Percentiles rank a stretch among this genome's conserved stretches.
Conservation (phyloP, 2,329 filamentous ascomycete genomes). For the Trichoderma harzianum region DNA sequence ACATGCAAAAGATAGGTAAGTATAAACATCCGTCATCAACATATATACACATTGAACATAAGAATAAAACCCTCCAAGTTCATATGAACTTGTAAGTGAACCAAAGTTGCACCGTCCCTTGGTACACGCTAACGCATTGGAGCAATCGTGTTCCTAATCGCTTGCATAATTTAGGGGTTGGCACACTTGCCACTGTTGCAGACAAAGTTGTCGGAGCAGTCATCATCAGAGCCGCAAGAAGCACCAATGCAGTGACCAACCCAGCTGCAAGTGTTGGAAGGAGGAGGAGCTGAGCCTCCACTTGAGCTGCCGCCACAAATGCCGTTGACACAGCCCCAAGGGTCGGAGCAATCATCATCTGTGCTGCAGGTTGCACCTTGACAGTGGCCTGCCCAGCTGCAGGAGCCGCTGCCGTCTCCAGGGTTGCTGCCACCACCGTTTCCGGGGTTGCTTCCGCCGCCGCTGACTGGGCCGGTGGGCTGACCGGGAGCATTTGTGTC, state of each 20-base stretch:
- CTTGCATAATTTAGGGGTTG: neutral
- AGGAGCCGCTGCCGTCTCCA: neutral
- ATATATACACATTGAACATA: neutral
- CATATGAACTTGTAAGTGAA: neutral
- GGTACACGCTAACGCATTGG: neutral
- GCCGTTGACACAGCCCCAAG: neutral
- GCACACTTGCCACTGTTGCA: neutral
- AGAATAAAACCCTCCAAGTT: neutral
- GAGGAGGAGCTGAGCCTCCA: neutral
- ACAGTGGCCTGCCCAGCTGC: conserved; percentile 1
- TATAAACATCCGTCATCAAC: neutral
- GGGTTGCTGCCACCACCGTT: neutral
- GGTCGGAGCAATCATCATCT: neutral
- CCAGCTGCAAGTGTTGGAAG: neutral
- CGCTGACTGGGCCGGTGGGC: neutral
- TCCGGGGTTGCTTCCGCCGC: neutral
- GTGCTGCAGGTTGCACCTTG: neutral
- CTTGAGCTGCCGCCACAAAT: neutral
- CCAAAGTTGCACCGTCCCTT: neutral
- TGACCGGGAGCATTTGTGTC: conserved; percentile 13
- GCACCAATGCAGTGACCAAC: neutral
- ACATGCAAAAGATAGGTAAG: neutral
- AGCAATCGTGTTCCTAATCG: neutral
- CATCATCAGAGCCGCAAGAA: neutral
- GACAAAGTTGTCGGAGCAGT: neutral